Evolutionary conservation across 495 filamentous ascomycete genomes (phyloP), one percentile per base, ranked within the genome.

Genomic region (Lepraria neglecta): DNA sequence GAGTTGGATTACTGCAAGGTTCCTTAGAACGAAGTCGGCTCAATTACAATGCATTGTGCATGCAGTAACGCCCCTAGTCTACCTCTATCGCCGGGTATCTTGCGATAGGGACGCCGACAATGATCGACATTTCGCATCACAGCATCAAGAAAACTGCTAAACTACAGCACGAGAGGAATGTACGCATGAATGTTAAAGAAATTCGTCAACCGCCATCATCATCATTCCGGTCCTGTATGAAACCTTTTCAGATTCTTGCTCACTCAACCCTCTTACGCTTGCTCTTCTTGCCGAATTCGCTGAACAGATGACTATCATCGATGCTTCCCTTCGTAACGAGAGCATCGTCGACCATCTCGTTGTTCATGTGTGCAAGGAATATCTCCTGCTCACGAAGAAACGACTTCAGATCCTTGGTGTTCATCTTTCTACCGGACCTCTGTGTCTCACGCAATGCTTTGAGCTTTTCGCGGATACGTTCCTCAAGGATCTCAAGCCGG

Each of bases 401-500:
- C 2, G 60, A 40, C 66, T 81, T 82, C 27, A 78, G 61, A 31
- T 68, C 73, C 27, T 59, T 65, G 5, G 75, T 80, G 15, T 76
- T 69, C 40, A 81, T 73, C 42, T 70, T 68, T 21, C 74, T 74
- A 12, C 67, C 72, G 15, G 70, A 71, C n/a, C 73, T 67, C 56
- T 76, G 73, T 27, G 69, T 72, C 47, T 80, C 80, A 10, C 76
- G 70, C 60, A 81, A 64, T 58, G 71, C 66, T 51, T 73, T 70
- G 40, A 77, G 71, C 68, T 79, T 73, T 56, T 72, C 69, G 15
- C 77, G 76, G 48, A 80, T 69, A 24, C 80, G 77, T 67, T 86
- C 81, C 70, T 87, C 82, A 3, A 87, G 77, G 50, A 88, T 87
- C 68, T 89, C 84, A 6, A 88, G 80, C 17, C 84, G 83, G 69